Evolutionary conservation across 495 filamentous ascomycete genomes (phyloP), one percentile per base, ranked within the genome.

Genomic region (Amphirosellinia nigrospora): DNA sequence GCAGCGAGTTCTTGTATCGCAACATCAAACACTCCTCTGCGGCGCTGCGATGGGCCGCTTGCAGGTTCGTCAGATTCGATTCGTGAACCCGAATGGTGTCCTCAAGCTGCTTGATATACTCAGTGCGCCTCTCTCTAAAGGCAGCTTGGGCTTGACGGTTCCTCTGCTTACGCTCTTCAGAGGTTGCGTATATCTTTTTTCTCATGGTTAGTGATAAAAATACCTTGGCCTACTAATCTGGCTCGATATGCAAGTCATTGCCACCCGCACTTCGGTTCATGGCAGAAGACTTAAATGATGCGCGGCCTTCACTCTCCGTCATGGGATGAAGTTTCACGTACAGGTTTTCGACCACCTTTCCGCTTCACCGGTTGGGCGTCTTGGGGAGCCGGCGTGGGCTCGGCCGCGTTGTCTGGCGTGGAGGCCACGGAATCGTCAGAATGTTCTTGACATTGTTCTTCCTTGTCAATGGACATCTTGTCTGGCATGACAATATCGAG

Each of bases 31-130:
- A 98, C 79, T 98, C 96, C 78, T 99, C 96, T 38, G 96, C 96
- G 56, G 96, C 96, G 73, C 88, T 93, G 64, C 96, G 92, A 78
- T 98, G 96, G 61, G 93, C 96, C 74, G 96, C 92, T 80, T 98
- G 96, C 67, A 98, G 86, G 72, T 89, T 95, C 72, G 95, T 91
- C 46, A 99, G 84, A 71, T 91, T 92, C 71, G 97, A 93, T 81
- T 99, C 96, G 84, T 98, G 96, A 71, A 94, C 94, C 78, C 97
- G 96, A 80, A 99, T 98, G 66, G 94, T 97, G 64, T 93, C 93
- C 81, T 99, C 96, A 13, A 99, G 88, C 80, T 99, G 96, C 82
- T 98, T 98, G 84, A 99, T 99, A 79, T 99, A 99, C 83, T 99
- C 96, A 34, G 96, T 98, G 71, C 96, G 90, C 70, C 96, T 90